These are phyloP conservation scores for Mycena venus DNA, from an alignment of 768 basidiomycete genomes.

Conservation along the genomic window DNA sequence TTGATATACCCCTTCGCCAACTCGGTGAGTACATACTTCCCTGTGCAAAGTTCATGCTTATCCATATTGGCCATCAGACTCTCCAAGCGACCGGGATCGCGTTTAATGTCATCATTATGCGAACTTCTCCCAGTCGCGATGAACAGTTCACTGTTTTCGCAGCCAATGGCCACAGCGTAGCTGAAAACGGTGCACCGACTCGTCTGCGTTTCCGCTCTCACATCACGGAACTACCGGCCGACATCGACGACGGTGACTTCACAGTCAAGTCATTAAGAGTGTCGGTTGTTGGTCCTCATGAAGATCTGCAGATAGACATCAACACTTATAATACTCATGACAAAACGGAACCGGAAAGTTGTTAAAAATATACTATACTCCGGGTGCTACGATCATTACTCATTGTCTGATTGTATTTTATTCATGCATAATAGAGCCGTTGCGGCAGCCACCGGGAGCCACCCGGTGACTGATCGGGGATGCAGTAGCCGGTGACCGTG, in stretches of 20 bases:
- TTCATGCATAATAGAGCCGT: too few species aligned
- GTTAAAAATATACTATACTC: background rate
- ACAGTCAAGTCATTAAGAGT: background rate
- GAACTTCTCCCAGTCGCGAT: background rate
- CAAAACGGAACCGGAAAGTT: background rate
- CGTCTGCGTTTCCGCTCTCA: background rate
- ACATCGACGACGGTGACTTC: background rate
- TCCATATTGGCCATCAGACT: background rate
- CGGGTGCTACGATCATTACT: too few species aligned
- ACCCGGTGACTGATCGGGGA: too few species aligned
- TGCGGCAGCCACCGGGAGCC: too few species aligned
- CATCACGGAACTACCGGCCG: background rate
- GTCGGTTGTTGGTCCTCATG: background rate
- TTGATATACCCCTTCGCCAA: background rate
- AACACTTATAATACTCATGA: background rate
- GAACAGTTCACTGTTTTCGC: background rate
- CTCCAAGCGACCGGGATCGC: slow-evolving; percentile 5
- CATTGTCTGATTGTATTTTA: too few species aligned
- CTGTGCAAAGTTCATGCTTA: background rate
- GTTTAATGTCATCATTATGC: slow-evolving; percentile 8
- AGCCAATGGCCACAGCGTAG: background rate
- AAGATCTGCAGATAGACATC: background rate
- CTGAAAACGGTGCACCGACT: background rate
- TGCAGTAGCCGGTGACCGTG: too few species aligned
- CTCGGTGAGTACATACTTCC: background rate